Evolutionary conservation across 257 asterid species (phyloP).

Genomic region (Cynanchum wilfordii): DNA sequence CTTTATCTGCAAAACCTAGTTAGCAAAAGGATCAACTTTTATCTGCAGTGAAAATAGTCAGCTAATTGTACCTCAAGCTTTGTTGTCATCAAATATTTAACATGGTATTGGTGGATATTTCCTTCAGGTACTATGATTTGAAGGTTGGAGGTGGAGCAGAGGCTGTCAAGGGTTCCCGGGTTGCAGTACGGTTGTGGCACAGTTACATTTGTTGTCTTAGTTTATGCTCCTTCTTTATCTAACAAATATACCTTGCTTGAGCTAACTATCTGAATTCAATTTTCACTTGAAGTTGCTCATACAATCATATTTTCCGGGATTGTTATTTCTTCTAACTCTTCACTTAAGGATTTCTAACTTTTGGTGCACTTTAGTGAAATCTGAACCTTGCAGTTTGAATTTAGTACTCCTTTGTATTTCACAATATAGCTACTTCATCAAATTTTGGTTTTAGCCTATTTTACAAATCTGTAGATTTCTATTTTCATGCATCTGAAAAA

Average conservation of each 20-base stretch:
- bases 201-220: slow-evolving; percentile 45
- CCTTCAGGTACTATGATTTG: slow-evolving; percentile 80
- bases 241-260: slow-evolving; percentile 8
- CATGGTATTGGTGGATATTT: slow-evolving; percentile 14
- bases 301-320: neutral
- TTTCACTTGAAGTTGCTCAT: neutral
- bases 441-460: neutral
- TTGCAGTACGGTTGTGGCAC: slow-evolving; percentile 89
- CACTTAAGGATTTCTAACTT: neutral
- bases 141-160: slow-evolving; percentile 76
- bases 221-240: slow-evolving; percentile 27
- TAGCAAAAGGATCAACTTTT: neutral
- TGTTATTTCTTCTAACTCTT: neutral
- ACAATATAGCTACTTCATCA: neutral
- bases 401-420: neutral
- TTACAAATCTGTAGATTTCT: neutral
- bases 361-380: neutral
- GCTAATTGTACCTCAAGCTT: neutral
- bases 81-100: slow-evolving; percentile 8
- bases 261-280: neutral
- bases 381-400: neutral
- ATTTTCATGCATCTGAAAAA: neutral
- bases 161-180: slow-evolving; percentile 99
- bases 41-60: neutral
- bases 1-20: neutral